Base-by-base conservation (phyloP, 2,329 filamentous ascomycete genomes). In the Curvularia eragrostidis region DNA sequence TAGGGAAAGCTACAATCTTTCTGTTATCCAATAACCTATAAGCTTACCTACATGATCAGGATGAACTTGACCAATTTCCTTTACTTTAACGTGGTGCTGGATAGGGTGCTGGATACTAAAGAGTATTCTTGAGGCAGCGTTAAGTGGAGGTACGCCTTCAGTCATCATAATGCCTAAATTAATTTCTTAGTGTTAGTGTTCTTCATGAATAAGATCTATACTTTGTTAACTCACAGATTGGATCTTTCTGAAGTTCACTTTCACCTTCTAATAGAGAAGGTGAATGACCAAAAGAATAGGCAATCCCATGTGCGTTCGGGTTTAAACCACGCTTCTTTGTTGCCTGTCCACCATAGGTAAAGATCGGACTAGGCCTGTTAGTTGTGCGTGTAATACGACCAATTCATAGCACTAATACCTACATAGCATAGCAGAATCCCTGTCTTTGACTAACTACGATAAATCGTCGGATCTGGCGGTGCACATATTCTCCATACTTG, bases 1-100 rank as follows among this genome's bases (percentile, higher is more conserved):
- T n/a, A n/a, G n/a, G n/a, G n/a, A n/a, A n/a, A n/a, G n/a, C n/a
- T n/a, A n/a, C n/a, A n/a, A n/a, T n/a, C n/a, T n/a, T n/a, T n/a
- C n/a, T n/a, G n/a, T n/a, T n/a, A n/a, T 51, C 59, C 59, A 68
- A 41, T 68, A 60, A 5, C 38, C 43, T 1, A 44, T 28, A 2
- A 67, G 47, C 1, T 24, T 58, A 1, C 30, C 24, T 53, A 77
- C 61, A 3, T 71, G 72, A 2, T 46, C 39, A 3, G 51, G 15
- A 7, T 59, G 61, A 13, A 81, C 68, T 8, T 59, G 52, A 0
- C 80, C 79, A 4, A 81, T 62, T 0, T 77, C 69, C 19, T 76
- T 75, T 1, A 79, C 77, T 51, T 77, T 80, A 34, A 79, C 65
- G 51, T 81, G 80, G 52, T 79, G 75, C 52, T 81, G 75, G 12